Evolutionary conservation across 345 rosid genomes (phyloP), one percentile per base, ranked within the genome.

Genomic region (Bretschneidera sinensis): DNA sequence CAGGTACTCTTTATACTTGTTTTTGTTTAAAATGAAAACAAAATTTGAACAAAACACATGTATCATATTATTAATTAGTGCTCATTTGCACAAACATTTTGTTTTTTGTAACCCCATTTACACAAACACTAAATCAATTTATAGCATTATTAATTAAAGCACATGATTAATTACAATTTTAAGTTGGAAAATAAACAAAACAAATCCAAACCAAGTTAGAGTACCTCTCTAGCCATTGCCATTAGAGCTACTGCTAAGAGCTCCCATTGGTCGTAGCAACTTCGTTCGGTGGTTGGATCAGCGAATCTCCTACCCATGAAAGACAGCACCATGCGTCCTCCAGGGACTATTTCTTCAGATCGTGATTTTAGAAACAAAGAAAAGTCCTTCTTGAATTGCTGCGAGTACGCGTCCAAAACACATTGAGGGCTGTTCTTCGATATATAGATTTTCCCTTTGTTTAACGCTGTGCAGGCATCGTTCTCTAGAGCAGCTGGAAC

Each of bases 251-350:
- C 68, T 19, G 89, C 84, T 65, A 91, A 55, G 49, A 87, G 83
- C 68, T 85, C 96, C 88, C 85, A 85, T 0, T 79, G 89, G n/a
- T n/a, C n/a, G 48, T 65, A 70, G 78, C 86, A 77, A 58, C 85
- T 63, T 6, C 74, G 85, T 23, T 81, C 83, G 0, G 83, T 63
- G 24, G 84, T 62, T 54, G 92, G 85, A 71, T 85, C 89, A 5
- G 21, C 0, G 4, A 83, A 65, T 24, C 51, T 74, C 74, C 96
- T 74, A 20, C 94, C 91, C 49, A 84, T 35, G 53, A 84, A 77
- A 0, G 88, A 82, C 47, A 91, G 67, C 19, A 84, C 74, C 89
- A 85, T 85, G 54, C 89, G 75, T 17, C 97, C 94, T 18, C 92
- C 86, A 14, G 69, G 43, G 51, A 83, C 78, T 59, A 85, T 20